These are phyloP conservation scores for Crucibulum laeve DNA, from an alignment of 768 basidiomycete genomes.

Conservation along the genomic window DNA sequence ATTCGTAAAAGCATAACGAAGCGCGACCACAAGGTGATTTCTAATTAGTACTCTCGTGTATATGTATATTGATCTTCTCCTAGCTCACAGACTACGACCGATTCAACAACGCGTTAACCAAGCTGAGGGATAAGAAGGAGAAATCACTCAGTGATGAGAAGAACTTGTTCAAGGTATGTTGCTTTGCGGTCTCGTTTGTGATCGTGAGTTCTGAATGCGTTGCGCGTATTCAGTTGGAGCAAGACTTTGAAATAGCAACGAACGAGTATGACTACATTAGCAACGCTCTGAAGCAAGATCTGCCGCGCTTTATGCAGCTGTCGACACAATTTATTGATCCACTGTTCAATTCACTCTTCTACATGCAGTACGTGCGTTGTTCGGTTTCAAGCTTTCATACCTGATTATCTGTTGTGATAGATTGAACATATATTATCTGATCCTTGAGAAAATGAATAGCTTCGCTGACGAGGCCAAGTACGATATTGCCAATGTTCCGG, in stretches of 20 bases:
- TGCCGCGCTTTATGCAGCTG: constrained; percentile 89
- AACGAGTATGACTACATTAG: constrained; percentile 95
- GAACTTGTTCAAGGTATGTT: constrained; percentile 85
- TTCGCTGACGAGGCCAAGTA: constrained; percentile 81
- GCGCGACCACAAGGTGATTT: constrained; percentile 85
- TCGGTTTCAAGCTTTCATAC: constrained; percentile 2
- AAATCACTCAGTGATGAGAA: constrained; percentile 95
- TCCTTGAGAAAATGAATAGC: constrained; percentile 89
- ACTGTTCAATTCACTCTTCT: constrained; percentile 97
- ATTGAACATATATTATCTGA: constrained; percentile 89
- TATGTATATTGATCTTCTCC: not conserved
- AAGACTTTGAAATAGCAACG: constrained; percentile 91
- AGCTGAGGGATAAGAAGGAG: constrained; percentile 97
- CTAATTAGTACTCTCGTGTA: not conserved
- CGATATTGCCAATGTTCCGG: constrained; percentile 59
- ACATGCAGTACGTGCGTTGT: constrained; percentile 80
- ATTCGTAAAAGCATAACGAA: constrained; percentile 95
- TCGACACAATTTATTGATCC: constrained; percentile 91
- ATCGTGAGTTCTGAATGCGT: constrained; percentile 4
- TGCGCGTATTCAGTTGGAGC: constrained; percentile 66
- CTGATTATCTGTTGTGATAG: constrained; percentile 29
- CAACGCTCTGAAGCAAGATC: constrained; percentile 81
- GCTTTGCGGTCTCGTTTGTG: not conserved
- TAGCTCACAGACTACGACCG: constrained; percentile 93
- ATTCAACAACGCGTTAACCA: constrained; percentile 92